A percentile compares a stretch with the other conserved stretches of the same genome.
phyloP scores from a whole-genome alignment of 208 protist species.

The Trypanosoma caninum region DNA sequence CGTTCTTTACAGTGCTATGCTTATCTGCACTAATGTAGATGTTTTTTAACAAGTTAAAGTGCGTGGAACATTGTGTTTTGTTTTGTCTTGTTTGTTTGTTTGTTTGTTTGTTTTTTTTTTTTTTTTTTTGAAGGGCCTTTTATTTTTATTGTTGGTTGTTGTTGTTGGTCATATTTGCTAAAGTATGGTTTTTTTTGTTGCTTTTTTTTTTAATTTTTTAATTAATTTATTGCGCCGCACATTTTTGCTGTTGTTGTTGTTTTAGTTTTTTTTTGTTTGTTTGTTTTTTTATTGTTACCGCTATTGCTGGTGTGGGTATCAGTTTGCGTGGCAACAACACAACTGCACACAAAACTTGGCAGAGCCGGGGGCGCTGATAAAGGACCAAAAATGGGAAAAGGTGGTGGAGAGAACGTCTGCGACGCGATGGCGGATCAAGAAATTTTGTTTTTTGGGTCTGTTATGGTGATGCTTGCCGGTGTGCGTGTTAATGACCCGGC shows the following conservation, averaged over 20 bases:
- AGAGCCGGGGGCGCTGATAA: background rate
- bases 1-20: slow-evolving; percentile 7
- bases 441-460: slow-evolving; percentile 61
- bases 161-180: too few relatives aligned
- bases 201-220: too few relatives aligned
- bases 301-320: too few relatives aligned
- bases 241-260: too few relatives aligned
- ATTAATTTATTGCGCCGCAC: too few relatives aligned
- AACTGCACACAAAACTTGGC: too few relatives aligned
- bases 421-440: slow-evolving; percentile 25
- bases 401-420: background rate
- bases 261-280: too few relatives aligned
- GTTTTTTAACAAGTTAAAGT: too few relatives aligned
- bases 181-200: slow-evolving; percentile 7
- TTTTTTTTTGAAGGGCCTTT: slow-evolving; percentile 10
- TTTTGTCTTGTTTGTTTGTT: slow-evolving; percentile 9
- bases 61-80: slow-evolving; percentile 3
- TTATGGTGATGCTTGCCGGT: slow-evolving; percentile 49
- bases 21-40: slow-evolving; percentile 4
- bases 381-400: too few relatives aligned
- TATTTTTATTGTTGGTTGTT: background rate
- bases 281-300: too few relatives aligned
- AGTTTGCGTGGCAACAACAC: too few relatives aligned
- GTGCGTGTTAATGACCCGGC: slow-evolving; percentile 39
- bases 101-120: slow-evolving; percentile 9